Evolutionary conservation across 805 yeast species (phyloP).

Genomic region (Saturnispora halmiae): DNA sequence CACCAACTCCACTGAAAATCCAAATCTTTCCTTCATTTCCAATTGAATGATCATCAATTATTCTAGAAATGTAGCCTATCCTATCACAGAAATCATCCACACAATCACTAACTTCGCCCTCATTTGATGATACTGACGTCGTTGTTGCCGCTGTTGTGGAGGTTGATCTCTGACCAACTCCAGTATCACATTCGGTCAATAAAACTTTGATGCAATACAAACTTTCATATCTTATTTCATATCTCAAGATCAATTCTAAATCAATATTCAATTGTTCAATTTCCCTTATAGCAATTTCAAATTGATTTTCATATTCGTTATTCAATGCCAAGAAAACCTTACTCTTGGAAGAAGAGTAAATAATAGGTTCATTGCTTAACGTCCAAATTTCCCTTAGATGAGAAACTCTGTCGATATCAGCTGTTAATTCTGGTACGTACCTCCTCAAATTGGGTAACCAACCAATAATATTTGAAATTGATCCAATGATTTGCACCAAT

Average conservation of each 20-base stretch:
- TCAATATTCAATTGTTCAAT: conserved; percentile 32
- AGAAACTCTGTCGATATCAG: conserved; percentile 14
- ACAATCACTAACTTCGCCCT: conserved; percentile 13
- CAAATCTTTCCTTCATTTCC: conserved; percentile 9
- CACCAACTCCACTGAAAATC: conserved; percentile 15
- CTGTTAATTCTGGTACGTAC: conserved; percentile 21
- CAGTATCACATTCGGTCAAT: conserved; percentile 6
- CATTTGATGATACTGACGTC: no score
- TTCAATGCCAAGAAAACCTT: conserved; percentile 21
- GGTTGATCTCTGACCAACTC: no score
- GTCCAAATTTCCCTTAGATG: conserved; percentile 26
- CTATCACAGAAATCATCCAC: conserved; percentile 15
- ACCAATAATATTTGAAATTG: conserved; percentile 45
- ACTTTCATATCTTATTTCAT: conserved; percentile 37
- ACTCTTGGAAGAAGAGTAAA: not conserved
- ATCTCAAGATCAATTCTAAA: conserved; percentile 42
- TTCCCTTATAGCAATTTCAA: conserved; percentile 29
- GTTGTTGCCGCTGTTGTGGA: no score
- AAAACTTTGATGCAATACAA: conserved; percentile 11
- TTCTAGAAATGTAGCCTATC: conserved; percentile 11
- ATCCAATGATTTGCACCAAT: conserved; percentile 43
- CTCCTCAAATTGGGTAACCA: conserved; percentile 54
- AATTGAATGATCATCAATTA: conserved; percentile 11
- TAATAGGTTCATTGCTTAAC: conserved; percentile 1
- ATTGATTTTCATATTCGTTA: conserved; percentile 26